phyloP scores from a whole-genome alignment of 192 early-diverging fungal genomes.

The Coemansia sp. region DNA sequence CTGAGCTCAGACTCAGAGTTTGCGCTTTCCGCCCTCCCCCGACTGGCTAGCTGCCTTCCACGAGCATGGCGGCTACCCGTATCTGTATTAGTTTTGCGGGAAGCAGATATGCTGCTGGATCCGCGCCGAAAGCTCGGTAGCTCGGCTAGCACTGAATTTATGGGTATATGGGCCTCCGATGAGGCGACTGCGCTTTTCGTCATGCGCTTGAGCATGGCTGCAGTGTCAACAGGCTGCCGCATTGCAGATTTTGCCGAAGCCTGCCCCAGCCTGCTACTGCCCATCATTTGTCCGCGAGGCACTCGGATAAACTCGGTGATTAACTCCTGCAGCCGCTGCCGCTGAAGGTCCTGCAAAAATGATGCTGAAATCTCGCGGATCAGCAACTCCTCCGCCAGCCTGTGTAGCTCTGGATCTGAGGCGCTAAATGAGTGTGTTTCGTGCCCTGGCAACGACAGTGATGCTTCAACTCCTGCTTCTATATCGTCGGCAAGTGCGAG shows the following conservation, averaged over 20 bases:
- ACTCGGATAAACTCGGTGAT: constrained; percentile 18
- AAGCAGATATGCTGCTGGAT: background rate
- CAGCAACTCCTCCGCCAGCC: constrained; percentile 35
- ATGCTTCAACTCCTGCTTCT: background rate
- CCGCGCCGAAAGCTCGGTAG: constrained; percentile 51
- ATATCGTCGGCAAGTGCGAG: background rate
- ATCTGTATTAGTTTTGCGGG: background rate
- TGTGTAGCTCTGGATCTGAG: constrained; percentile 25
- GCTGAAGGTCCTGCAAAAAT: constrained; percentile 39
- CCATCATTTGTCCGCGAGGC: background rate
- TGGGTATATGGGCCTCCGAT: constrained; percentile 14
- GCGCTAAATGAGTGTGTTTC: constrained; percentile 20
- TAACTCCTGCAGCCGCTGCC: constrained; percentile 21
- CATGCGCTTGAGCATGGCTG: constrained; percentile 40
- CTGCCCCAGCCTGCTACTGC: background rate
- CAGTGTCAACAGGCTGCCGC: constrained; percentile 24
- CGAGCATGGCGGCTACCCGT: background rate
- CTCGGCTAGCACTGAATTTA: constrained; percentile 40
- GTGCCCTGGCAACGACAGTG: constrained; percentile 10
- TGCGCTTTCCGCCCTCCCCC: background rate
- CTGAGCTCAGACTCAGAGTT: constrained; percentile 4
- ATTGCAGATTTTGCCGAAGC: background rate
- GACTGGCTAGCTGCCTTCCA: background rate
- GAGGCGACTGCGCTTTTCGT: constrained; percentile 12
- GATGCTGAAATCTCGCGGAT: constrained; percentile 44